Evolutionary conservation across 1,284 basidiomycete species (phyloP).

Genomic region (Amylostereum areolatum): DNA sequence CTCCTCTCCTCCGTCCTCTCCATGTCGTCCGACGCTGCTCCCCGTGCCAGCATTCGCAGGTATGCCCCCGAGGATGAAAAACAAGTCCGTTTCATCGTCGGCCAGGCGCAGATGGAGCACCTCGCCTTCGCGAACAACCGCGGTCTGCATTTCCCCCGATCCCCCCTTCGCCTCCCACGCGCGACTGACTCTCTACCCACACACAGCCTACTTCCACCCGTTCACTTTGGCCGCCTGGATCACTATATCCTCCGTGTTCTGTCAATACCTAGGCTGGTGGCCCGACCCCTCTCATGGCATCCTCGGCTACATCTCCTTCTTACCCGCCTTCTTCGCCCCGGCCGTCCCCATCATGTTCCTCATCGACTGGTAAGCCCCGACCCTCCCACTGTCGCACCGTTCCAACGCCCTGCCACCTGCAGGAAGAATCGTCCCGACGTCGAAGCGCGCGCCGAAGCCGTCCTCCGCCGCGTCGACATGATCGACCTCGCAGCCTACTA

Average conservation of each 20-base stretch:
- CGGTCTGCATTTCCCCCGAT: conserved; percentile 32
- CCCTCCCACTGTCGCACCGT: neutral
- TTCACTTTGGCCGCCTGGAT: conserved; percentile 56
- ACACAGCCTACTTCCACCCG: conserved; percentile 56
- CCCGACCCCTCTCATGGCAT: conserved; percentile 38
- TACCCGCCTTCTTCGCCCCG: conserved; percentile 61
- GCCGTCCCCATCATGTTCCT: conserved; percentile 61
- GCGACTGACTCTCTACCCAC: conserved; percentile 1
- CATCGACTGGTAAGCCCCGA: conserved; percentile 58
- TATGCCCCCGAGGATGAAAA: conserved; percentile 27
- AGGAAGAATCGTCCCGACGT: conserved; percentile 72
- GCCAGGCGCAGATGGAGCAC: conserved; percentile 64
- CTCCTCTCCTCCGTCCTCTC: too few relatives aligned
- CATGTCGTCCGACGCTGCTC: too few relatives aligned
- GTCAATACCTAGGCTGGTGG: conserved; percentile 63
- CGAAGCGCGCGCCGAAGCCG: conserved; percentile 46
- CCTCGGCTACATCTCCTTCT: conserved; percentile 47
- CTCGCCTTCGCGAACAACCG: conserved; percentile 64
- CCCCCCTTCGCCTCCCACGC: neutral
- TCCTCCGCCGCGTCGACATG: conserved; percentile 56
- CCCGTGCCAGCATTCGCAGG: conserved; percentile 50
- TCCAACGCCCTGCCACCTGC: conserved; percentile 1
- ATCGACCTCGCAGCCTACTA: conserved; percentile 53
- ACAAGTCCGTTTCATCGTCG: conserved; percentile 55
- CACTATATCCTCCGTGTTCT: conserved; percentile 47